Percentiles rank a stretch among this genome's conserved stretches.
These are phyloP conservation scores for Ganoderma lucidum DNA, from an alignment of 1,284 basidiomycete genomes.

Conservation along the genomic window DNA sequence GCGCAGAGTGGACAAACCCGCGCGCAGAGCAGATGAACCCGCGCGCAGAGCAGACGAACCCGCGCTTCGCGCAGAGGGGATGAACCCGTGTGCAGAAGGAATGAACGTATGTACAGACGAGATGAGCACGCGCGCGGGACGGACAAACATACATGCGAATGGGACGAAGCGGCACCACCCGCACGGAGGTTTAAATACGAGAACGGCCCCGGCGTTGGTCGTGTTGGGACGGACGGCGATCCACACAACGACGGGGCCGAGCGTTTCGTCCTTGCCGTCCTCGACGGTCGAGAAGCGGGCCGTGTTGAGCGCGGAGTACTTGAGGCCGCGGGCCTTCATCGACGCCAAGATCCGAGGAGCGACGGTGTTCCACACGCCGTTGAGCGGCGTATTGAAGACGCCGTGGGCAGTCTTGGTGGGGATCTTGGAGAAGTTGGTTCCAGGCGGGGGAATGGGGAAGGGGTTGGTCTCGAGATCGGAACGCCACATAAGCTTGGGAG, in stretches of 20 bases:
- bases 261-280: slow-evolving; percentile 37
- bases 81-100: no score
- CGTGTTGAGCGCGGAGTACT: slow-evolving; percentile 44
- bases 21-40: no score
- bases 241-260: slow-evolving; percentile 48
- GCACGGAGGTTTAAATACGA: no score
- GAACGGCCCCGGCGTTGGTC: slow-evolving; percentile 42
- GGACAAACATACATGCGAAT: no score
- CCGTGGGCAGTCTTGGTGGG: slow-evolving; percentile 47
- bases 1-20: no score
- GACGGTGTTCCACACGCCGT: slow-evolving; percentile 41
- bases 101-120: no score
- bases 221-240: slow-evolving; percentile 47
- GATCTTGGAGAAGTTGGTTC: slow-evolving; percentile 37
- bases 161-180: no score
- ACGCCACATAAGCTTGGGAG: slow-evolving; percentile 46
- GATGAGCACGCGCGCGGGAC: no score
- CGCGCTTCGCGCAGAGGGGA: no score
- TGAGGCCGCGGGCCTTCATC: slow-evolving; percentile 42
- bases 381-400: slow-evolving; percentile 45
- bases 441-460: slow-evolving; percentile 41
- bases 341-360: slow-evolving; percentile 44
- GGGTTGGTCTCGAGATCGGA: slow-evolving; percentile 45
- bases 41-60: no score
- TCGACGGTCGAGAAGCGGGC: slow-evolving; percentile 45